These are phyloP conservation scores for Linnemannia elongata DNA, from an alignment of 192 early-diverging fungal species.

Conservation along the genomic window DNA sequence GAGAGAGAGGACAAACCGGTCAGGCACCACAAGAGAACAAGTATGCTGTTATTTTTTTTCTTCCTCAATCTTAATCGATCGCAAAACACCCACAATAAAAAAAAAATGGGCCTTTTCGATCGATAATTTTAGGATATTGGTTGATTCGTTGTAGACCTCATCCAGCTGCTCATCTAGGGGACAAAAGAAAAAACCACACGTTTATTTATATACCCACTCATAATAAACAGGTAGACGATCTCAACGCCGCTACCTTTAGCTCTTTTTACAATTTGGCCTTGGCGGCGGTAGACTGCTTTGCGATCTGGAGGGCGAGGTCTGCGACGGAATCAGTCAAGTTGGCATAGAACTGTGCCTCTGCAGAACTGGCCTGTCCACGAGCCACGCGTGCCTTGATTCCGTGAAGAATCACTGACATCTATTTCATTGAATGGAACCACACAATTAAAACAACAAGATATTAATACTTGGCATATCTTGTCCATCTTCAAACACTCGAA, in stretches of 20 bases:
- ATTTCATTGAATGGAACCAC: neutral
- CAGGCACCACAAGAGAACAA: neutral
- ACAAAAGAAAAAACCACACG: neutral
- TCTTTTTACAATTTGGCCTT: slow-evolving; percentile 45
- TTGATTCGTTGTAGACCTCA: no score
- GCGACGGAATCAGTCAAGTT: slow-evolving; percentile 63
- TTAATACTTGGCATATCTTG: neutral
- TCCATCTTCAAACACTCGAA: neutral
- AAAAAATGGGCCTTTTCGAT: no score
- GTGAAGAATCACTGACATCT: slow-evolving; percentile 84
- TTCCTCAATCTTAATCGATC: neutral
- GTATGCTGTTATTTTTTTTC: neutral
- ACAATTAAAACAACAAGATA: slow-evolving; percentile 1
- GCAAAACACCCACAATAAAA: no score
- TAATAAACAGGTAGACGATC: neutral
- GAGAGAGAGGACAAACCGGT: neutral
- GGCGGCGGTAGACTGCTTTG: slow-evolving; percentile 51
- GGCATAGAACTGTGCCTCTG: slow-evolving; percentile 61
- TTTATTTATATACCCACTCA: no score
- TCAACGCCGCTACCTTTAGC: no score
- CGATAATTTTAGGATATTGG: no score
- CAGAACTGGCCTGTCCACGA: slow-evolving; percentile 89
- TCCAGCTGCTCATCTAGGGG: no score
- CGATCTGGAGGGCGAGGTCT: slow-evolving; percentile 71
- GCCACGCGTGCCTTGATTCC: slow-evolving; percentile 92